Evolutionary conservation across 2,329 filamentous ascomycete species (phyloP), one percentile per base, ranked within the genome.

Genomic region (Penicillium griseofulvum): DNA sequence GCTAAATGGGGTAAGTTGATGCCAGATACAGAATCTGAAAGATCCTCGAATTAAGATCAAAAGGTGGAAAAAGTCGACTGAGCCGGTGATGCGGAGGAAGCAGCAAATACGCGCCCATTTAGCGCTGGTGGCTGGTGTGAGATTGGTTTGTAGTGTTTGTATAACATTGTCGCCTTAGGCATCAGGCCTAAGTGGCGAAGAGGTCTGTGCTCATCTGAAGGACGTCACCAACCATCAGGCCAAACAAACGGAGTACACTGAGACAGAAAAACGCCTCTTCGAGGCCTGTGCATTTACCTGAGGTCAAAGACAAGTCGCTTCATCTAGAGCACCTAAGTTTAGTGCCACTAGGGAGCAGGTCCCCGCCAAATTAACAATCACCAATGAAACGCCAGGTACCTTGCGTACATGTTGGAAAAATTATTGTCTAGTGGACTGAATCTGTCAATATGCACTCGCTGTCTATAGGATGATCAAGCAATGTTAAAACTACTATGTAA

Each of bases 1-100:
- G 45, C 51, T 44, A 53, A 17, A 24, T 33, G 1, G 7, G 9
- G 38, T 64, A 58, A 65, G 59, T 57, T 14, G 9, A 29, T n/a
- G n/a, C 9, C 9, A 26, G 34, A 33, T 14, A 34, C 5, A 38
- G 24, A 26, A 38, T 42, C 44, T 29, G 46, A 37, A 26, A 26
- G 14, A 41, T 48, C 49, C 33, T 24, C 33, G 29, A 14, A 39
- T 28, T 42, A 51, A 36, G 19, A 36, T 26, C 29, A 34, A 36
- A 46, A 26, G 17, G 17, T 49, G 51, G 24, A 9, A 17, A 14
- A 22, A 36, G 31, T 33, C 38, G 24, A 37, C 36, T 49, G 50
- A 33, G 39, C 17, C 36, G 22, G 31, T 43, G 28, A 49, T 56
- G 38, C 26, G 22, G 37, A 56, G 47, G 48, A 54, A 55, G 49